Conservation (phyloP, 495 filamentous ascomycete genomes). For the Clavariopsis aquatica region DNA sequence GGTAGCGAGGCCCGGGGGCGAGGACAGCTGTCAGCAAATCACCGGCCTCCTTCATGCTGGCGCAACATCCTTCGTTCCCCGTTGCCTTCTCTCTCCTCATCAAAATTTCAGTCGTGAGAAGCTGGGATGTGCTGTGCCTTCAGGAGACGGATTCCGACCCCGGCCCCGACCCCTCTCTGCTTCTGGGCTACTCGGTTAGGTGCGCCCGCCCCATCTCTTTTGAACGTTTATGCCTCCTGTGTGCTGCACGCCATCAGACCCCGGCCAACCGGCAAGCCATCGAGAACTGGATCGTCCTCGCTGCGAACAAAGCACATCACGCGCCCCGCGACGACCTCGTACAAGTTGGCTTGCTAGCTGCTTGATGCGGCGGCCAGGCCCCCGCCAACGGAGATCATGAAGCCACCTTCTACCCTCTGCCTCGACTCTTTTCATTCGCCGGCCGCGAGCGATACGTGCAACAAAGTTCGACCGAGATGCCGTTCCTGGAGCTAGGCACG, state of each 20-base stretch:
- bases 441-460: background rate
- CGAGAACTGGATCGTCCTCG: conserved; percentile 4
- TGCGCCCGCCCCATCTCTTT: conserved; percentile 33
- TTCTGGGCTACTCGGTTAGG: conserved; percentile 32
- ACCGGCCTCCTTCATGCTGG: conserved; percentile 24
- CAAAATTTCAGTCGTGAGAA: conserved; percentile 30
- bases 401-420: conserved; percentile 32
- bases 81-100: conserved; percentile 30
- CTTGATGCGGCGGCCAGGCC: conserved; percentile 4
- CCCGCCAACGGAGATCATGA: conserved; percentile 11
- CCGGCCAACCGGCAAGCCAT: conserved; percentile 25
- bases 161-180: no score
- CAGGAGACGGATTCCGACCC: no score
- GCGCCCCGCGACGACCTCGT: conserved; percentile 20
- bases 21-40: conserved; percentile 34
- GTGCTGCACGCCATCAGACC: conserved; percentile 37
- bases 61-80: conserved; percentile 28
- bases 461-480: conserved; percentile 4
- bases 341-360: conserved; percentile 15
- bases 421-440: conserved; percentile 16
- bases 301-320: conserved; percentile 33
- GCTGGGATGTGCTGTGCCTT: conserved; percentile 19
- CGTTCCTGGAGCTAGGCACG: conserved; percentile 27
- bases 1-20: conserved; percentile 30
- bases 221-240: conserved; percentile 22